Evolutionary conservation across 2,329 filamentous ascomycete species (phyloP).

Genomic region (Nemania sp.): DNA sequence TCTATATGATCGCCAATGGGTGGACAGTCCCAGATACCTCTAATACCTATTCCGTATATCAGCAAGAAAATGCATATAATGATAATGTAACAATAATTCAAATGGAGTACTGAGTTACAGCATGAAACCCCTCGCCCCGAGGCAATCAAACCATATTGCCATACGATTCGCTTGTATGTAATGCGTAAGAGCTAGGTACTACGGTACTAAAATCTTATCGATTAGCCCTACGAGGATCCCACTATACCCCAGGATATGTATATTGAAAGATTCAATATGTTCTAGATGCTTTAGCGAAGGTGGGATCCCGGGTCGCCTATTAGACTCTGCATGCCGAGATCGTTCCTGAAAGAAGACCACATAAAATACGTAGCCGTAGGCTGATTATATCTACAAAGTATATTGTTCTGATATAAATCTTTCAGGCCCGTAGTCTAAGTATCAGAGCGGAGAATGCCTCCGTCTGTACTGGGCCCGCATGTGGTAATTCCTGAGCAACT

Average conservation of each 20-base stretch:
- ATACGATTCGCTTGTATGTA: neutral
- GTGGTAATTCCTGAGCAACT: too few relatives aligned
- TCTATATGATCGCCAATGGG: too few relatives aligned
- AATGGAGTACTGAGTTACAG: too few relatives aligned
- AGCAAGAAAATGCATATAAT: too few relatives aligned
- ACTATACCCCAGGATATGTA: neutral
- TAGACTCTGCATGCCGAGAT: constrained; percentile 4
- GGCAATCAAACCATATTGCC: neutral
- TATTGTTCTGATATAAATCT: constrained; percentile 1
- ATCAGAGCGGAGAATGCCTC: too few relatives aligned
- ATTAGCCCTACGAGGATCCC: neutral
- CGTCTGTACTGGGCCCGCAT: too few relatives aligned
- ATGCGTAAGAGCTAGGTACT: neutral
- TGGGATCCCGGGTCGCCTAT: neutral
- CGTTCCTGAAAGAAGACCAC: neutral
- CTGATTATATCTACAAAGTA: neutral
- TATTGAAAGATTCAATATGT: neutral
- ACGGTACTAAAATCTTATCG: neutral
- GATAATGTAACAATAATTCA: too few relatives aligned
- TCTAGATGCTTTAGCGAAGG: constrained; percentile 7
- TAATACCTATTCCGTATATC: too few relatives aligned
- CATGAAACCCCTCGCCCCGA: neutral
- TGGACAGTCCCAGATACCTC: too few relatives aligned
- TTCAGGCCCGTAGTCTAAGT: too few relatives aligned
- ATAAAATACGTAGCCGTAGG: neutral